Conservation (phyloP, 441 rosid genomes). For the Gossypium gossypioides region DNA sequence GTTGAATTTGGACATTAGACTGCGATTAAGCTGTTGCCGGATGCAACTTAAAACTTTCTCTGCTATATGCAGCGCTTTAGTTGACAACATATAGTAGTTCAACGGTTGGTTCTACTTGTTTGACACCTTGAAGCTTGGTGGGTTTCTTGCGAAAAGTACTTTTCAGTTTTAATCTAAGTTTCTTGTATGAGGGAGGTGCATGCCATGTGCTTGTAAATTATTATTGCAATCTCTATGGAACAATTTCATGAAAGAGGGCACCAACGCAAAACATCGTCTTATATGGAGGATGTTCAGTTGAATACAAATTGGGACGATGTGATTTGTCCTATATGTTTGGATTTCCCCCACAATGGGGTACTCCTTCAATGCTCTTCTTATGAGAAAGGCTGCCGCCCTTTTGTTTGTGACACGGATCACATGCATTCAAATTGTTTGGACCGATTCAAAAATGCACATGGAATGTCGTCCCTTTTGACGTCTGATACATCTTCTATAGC, state of each 20-base stretch:
- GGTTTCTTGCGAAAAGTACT: slow-evolving; percentile 4
- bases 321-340: slow-evolving; percentile 83
- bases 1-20: background rate
- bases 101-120: slow-evolving; percentile 14
- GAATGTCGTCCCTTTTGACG: slow-evolving; percentile 45
- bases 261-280: slow-evolving; percentile 16
- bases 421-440: slow-evolving; percentile 88
- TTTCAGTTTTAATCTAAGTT: background rate
- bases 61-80: slow-evolving; percentile 16
- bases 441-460: slow-evolving; percentile 72
- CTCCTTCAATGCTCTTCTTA: slow-evolving; percentile 81
- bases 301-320: slow-evolving; percentile 63
- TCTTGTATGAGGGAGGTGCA: slow-evolving; percentile 5
- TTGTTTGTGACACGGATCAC: slow-evolving; percentile 76
- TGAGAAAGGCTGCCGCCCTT: slow-evolving; percentile 74
- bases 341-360: slow-evolving; percentile 81
- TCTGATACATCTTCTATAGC: slow-evolving; percentile 27
- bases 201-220: slow-evolving; percentile 19
- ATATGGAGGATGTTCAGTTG: slow-evolving; percentile 42
- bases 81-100: slow-evolving; percentile 8
- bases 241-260: slow-evolving; percentile 28
- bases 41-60: slow-evolving; percentile 2
- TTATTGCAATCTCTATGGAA: slow-evolving; percentile 34
- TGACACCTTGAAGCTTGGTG: slow-evolving; percentile 14
- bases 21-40: background rate